Evolutionary conservation across 345 rosid genomes (phyloP), one percentile per base, ranked within the genome.

Genomic region (Pistacia vera): DNA sequence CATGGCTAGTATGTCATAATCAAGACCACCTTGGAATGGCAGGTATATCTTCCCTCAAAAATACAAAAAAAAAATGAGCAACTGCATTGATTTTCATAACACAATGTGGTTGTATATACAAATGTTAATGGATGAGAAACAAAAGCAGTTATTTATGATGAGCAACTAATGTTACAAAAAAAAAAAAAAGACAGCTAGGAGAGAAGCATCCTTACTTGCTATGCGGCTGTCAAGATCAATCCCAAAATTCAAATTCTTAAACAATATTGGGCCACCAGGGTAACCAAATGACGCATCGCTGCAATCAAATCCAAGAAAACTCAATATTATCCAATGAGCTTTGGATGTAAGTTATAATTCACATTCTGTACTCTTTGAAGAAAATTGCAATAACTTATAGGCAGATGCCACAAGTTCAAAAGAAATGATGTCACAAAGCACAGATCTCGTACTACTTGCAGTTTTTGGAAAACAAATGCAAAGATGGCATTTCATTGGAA

Each of bases 241-340:
- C 77, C 99, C 99, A 79, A 96, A 96, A 79, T 96, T 96, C 85
- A 96, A 83, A 87, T 96, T 96, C 91, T 70, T 96, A 81, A 96
- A 96, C 78, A 93, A 78, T 66, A 83, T 17, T 59, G 97, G 95
- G 7, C 99, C 98, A 52, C 98, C 97, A 66, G 98, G 88, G 90
- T 96, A 96, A 81, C 98, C 97, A 80, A 96, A 93, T 63, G 99
- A 92, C 57, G 99, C 99, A 90, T 93, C 99, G 63, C 99, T 93
- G 94, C 78, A 81, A 71, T 56, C 76, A 75, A 17, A 71, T 70
- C 33, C 11, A 82, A 78, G 63, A 75, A 83, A 66, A 67, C 77
- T 71, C 52, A 75, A 66, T 5, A 77, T 38, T 41, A 33, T 49
- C 52, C 41, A 69, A 63, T 36, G 8, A 56, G 79, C 71, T 63